Evolutionary conservation across 2,329 filamentous ascomycete species (phyloP), one percentile per base, ranked within the genome.

Genomic region (Pseudogymnoascus pannorum): DNA sequence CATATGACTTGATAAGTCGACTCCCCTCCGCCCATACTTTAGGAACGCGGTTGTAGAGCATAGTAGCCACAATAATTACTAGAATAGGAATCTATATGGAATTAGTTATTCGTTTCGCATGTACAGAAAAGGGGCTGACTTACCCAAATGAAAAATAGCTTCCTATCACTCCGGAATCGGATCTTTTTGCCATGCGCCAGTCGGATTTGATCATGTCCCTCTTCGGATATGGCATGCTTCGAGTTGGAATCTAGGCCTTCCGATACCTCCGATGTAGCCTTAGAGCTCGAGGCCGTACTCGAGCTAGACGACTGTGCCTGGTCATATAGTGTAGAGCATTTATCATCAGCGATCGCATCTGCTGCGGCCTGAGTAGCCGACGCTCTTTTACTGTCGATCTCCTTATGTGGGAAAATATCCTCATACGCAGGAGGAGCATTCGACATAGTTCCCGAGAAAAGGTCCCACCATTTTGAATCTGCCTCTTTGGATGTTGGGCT

Each of bases 341-440:
- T 86, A 36, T 75, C 73, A 66, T 87, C 84, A 4, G 83, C 82
- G 61, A 82, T 78, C 2, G 78, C 79, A 26, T 87, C 85, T 12
- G 78, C 80, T 1, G 81, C 81, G 2, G 85, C 85, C 60, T 78
- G 77, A 7, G 79, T 77, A 1, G 81, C 83, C n/a, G 82, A 81
- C 16, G 79, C 75, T 67, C 82, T 79, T 72, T 88, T 87, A 22
- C 74, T 75, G 61, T 86, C 81, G 14, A 79, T 65, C 48, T 79
- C 76, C 33, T 67, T 68, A 60, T 77, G 73, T 1, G 88, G 89
- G 71, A 86, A 94, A 26, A 94, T 83, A 57, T 92, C 90, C 60
- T 92, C 86, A 66, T 94, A 94, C 0, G 90, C 83, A 8, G 90
- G 90, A 7, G 89, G 89, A 31, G 82, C 78, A 3, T 79, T 76